Base-by-base conservation (phyloP, 2,329 filamentous ascomycete genomes). In the Lachnellula subtilissima region DNA sequence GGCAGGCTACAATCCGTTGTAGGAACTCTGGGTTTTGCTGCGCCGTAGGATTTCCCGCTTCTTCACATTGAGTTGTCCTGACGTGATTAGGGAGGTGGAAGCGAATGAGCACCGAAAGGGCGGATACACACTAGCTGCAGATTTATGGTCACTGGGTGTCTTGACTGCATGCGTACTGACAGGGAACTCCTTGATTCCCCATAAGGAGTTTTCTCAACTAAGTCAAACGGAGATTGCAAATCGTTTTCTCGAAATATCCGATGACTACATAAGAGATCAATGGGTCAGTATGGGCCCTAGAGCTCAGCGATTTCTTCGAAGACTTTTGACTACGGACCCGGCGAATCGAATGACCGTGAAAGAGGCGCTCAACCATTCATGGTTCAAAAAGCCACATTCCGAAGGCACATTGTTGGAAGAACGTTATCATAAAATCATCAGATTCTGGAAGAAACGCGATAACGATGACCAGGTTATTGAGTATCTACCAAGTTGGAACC, bases 281-380 rank as follows among this genome's bases (percentile, higher is more conserved):
- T 65, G 63, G 64, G 35, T 46, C 11, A 39, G 52, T 7, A 32
- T 67, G 17, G 53, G 59, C 3, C 32, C 19, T 25, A 56, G 63
- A 59, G 65, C 58, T 53, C 56, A 55, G 36, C 52, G 52, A 11
- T 68, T 71, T 52, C 66, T 78, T 50, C 65, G 65, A 12, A 54
- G 53, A 25, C 74, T 75, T 50, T 62, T 77, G 3, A 56, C 61
- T 15, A 58, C 67, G 23, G 64, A 72, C 40, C 67, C 71, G 36
- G 45, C 55, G 5, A 35, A 57, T 11, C 67, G 75, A 50, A 68
- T 73, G 48, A 72, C 70, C 22, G 71, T 72, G 5, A 37, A 45
- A 1, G 50, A 70, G 56, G 69, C 71, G 19, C 63, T 71, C 48
- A 45, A 57, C 17, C 73, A 77, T 60, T 40, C 54, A 35, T 78